Base-by-base conservation (phyloP, 2,329 filamentous ascomycete species). In the Diaporthe vexans region DNA sequence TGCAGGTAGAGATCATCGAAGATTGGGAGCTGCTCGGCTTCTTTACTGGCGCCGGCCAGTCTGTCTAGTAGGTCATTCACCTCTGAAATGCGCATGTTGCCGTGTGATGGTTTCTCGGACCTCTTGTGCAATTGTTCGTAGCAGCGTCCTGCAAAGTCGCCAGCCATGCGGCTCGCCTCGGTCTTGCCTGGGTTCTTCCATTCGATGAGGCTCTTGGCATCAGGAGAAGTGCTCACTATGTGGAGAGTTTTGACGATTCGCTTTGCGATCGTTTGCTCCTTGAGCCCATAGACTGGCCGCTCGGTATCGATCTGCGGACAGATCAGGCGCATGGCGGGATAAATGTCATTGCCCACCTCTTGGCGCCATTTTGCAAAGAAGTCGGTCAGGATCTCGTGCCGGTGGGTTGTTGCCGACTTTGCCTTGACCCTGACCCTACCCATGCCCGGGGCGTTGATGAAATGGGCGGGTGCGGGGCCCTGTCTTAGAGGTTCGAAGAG, bases 231-330 rank as follows among this genome's bases (percentile, higher is more conserved):
- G n/a, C n/a, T n/a, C n/a, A n/a, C n/a, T n/a, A n/a, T n/a, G n/a
- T n/a, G n/a, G n/a, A n/a, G n/a, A n/a, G n/a, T n/a, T n/a, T n/a
- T n/a, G n/a, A n/a, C n/a, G n/a, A n/a, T n/a, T n/a, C n/a, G 85
- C 81, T 95, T 98, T 13, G 93, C 96, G 75, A 99, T 95, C 7
- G 92, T 91, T 81, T 93, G 95, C 85, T 99, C 97, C 81, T 98
- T 98, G 54, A 99, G 87, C 0, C 96, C 95, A 80, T 98, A 99
- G 86, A 98, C 95, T 24, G 94, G 93, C 63, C 97, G 91, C 79
- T 98, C 95, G 52, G 95, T 91, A 80, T 99, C 97, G 81, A 97
- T 97, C 79, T 97, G 95, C 0, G 96, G 95, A 4, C 98, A 88
- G 73, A 98, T 98, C 61, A 99, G 89, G 26, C 97, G 92, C 82